These are phyloP conservation scores for Arthrinium phaeospermum DNA, from an alignment of 2,329 filamentous ascomycete species.

Conservation along the genomic window DNA sequence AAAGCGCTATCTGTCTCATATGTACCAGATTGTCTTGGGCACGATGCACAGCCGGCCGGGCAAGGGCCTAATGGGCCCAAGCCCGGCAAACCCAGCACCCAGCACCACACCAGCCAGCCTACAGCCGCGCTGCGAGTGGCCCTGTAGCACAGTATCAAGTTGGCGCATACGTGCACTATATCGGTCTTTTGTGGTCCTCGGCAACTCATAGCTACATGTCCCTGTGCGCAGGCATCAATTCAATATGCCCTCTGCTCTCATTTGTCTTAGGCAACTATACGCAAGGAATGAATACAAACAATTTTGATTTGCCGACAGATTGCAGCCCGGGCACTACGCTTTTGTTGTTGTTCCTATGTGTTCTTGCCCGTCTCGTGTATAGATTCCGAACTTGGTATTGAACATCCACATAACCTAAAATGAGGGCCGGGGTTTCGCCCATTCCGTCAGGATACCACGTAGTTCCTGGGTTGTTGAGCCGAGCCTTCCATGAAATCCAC, in stretches of 20 bases:
- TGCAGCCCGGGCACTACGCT: background rate
- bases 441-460: slow-evolving; percentile 12
- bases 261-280: slow-evolving; percentile 8
- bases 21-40: slow-evolving; percentile 7
- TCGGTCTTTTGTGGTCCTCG: background rate
- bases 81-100: background rate
- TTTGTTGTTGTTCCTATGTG: background rate
- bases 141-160: background rate
- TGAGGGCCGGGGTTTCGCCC: slow-evolving; percentile 16
- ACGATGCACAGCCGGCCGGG: slow-evolving; percentile 6
- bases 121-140: background rate
- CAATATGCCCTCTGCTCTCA: background rate
- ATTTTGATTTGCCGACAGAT: background rate
- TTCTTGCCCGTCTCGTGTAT: background rate
- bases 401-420: slow-evolving; percentile 15
- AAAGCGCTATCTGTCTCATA: background rate
- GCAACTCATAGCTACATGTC: background rate
- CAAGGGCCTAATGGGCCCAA: slow-evolving; percentile 3
- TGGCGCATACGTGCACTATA: background rate
- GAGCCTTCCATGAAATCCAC: background rate
- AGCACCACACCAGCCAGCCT: background rate
- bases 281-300: background rate
- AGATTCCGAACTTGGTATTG: background rate
- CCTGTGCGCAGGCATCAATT: slow-evolving; percentile 3
- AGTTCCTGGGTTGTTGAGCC: slow-evolving; percentile 12